These are phyloP conservation scores for Phalaenopsis aphrodite DNA, from an alignment of 106 monocot species.

Conservation along the genomic window DNA sequence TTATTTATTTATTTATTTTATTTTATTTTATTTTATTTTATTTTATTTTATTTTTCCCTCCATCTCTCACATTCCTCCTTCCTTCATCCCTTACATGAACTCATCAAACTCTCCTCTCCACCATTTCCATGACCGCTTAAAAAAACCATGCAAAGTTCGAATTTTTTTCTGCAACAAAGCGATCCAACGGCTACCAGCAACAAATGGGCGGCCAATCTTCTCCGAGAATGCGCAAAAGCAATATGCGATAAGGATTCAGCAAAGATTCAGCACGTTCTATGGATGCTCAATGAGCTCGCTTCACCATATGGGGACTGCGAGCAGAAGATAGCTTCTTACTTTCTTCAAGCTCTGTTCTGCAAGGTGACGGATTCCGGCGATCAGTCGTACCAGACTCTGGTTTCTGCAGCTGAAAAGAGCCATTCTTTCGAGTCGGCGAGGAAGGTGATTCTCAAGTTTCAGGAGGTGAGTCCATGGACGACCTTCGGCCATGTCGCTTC, in stretches of 20 bases:
- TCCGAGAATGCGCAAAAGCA: constrained; percentile 34
- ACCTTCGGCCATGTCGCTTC: constrained; percentile 52
- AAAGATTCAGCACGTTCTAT: constrained; percentile 28
- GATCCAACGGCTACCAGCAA: neutral
- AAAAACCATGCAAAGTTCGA: constrained; percentile 11
- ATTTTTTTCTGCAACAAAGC: neutral
- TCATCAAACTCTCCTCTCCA: neutral
- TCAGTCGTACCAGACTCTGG: constrained; percentile 21
- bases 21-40: neutral
- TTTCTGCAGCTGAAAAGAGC: constrained; percentile 23
- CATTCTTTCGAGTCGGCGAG: constrained; percentile 35
- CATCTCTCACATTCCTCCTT: neutral
- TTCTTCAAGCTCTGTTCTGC: constrained; percentile 42
- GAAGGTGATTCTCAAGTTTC: constrained; percentile 47
- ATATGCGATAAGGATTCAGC: constrained; percentile 36
- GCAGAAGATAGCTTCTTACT: constrained; percentile 31
- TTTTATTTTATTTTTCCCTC: neutral
- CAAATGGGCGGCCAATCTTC: constrained; percentile 31
- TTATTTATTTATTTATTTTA: no score
- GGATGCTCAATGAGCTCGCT: constrained; percentile 44
- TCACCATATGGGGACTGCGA: constrained; percentile 46
- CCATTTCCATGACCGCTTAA: neutral
- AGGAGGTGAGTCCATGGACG: constrained; percentile 52
- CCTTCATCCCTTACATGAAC: neutral
- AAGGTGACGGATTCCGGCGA: constrained; percentile 31